Conservation (phyloP, 2,329 filamentous ascomycete species). For the Colletotrichum sp. region DNA sequence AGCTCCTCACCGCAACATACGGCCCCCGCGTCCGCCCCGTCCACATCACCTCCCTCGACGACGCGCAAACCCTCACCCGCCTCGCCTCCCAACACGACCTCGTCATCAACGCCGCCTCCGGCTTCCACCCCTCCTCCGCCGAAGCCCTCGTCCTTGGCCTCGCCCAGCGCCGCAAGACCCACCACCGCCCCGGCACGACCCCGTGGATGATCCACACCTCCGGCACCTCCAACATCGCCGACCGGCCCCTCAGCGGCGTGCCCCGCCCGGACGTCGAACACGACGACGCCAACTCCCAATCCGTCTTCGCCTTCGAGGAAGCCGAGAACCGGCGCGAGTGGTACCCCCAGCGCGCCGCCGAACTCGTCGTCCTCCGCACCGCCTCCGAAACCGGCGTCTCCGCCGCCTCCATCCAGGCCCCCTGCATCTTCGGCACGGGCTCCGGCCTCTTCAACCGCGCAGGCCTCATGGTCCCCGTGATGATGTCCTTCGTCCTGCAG, state of each 20-base stretch:
- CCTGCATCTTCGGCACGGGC: conserved; percentile 20
- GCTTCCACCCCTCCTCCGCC: conserved; percentile 34
- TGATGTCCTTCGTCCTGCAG: conserved; percentile 23
- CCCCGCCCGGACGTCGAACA: conserved; percentile 12
- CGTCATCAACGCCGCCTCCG: conserved; percentile 41
- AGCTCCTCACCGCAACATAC: background rate
- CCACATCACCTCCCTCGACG: conserved; percentile 14
- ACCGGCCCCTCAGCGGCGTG: conserved; percentile 17
- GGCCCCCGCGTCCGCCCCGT: conserved; percentile 11
- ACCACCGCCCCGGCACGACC: background rate
- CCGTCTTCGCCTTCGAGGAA: conserved; percentile 19
- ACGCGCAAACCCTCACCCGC: background rate
- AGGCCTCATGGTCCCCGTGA: conserved; percentile 20
- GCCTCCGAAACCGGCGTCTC: conserved; percentile 9
- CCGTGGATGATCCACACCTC: conserved; percentile 24
- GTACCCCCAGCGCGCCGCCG: conserved; percentile 24
- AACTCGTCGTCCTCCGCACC: conserved; percentile 17
- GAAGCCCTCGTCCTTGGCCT: conserved; percentile 40
- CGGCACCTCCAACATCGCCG: conserved; percentile 23
- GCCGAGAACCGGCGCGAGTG: conserved; percentile 17
- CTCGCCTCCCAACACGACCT: conserved; percentile 25
- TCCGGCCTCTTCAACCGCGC: conserved; percentile 20
- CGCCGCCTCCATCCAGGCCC: conserved; percentile 21
- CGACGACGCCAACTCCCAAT: conserved; percentile 7
- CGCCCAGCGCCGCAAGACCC: conserved; percentile 25